Evolutionary conservation across 257 asterid genomes (phyloP).

Genomic region (Solanum lignicaule): DNA sequence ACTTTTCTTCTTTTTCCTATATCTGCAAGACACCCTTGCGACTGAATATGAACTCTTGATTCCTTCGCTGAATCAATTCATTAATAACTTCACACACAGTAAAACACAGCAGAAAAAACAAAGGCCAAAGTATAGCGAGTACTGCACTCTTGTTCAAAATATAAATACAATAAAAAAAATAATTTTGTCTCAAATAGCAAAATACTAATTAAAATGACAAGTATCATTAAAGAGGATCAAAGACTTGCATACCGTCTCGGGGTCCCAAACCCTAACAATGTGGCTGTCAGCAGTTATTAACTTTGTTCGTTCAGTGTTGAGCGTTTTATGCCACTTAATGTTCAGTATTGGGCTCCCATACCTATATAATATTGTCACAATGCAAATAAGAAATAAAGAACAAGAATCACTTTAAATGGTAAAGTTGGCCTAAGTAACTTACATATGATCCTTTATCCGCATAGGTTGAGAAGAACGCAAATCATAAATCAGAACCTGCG

Average conservation of each 20-base stretch:
- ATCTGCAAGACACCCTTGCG: not conserved
- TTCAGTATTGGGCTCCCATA: conserved; percentile 80
- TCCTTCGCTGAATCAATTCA: not conserved
- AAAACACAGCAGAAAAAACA: not conserved
- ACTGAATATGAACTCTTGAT: not conserved
- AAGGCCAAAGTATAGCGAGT: not conserved
- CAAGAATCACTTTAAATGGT: not conserved
- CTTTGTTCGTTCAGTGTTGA: conserved; percentile 55
- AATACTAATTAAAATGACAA: not conserved
- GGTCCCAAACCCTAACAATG: conserved; percentile 90
- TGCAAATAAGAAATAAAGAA: not conserved
- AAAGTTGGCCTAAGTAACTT: conserved; percentile 23
- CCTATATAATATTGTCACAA: conserved; percentile 35
- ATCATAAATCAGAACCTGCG: conserved; percentile 78
- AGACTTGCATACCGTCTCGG: conserved; percentile 53
- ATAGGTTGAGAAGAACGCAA: conserved; percentile 71
- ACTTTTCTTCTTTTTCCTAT: not conserved
- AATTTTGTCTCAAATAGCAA: not conserved
- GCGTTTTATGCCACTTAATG: conserved; percentile 88
- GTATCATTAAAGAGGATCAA: not conserved
- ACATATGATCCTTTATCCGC: conserved; percentile 89
- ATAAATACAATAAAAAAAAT: not conserved
- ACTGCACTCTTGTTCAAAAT: not conserved
- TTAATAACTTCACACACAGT: not conserved
- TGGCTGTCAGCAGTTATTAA: conserved; percentile 77